A percentile compares a stretch with the other conserved stretches of the same genome.
phyloP scores from a whole-genome alignment of 805 yeast genomes.

The Jamesozyma piceae region DNA sequence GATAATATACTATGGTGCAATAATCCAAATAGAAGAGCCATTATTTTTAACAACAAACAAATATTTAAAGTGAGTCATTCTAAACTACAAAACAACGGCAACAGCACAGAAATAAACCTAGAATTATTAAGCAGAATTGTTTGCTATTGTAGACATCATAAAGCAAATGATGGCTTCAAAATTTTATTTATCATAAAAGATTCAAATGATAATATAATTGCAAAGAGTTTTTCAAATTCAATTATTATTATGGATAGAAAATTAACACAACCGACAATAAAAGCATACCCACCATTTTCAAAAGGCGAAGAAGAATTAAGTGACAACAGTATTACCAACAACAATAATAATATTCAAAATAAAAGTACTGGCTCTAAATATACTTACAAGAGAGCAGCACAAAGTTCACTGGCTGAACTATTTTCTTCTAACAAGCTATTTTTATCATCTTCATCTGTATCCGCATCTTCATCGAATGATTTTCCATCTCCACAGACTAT shows the following conservation, averaged over 20 bases:
- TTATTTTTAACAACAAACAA: constrained; percentile 86
- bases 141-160: constrained; percentile 92
- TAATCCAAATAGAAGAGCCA: constrained; percentile 63
- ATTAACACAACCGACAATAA: constrained; percentile 32
- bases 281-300: not conserved
- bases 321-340: not conserved
- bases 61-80: constrained; percentile 42
- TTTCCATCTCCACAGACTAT: not conserved
- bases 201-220: constrained; percentile 51
- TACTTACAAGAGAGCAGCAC: no score
- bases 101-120: constrained; percentile 18
- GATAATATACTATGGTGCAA: constrained; percentile 73
- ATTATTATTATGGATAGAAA: constrained; percentile 93
- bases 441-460: not conserved
- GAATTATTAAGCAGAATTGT: constrained; percentile 66
- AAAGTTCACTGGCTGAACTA: constrained; percentile 1
- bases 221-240: constrained; percentile 58
- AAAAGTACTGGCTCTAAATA: no score
- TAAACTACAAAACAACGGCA: constrained; percentile 22
- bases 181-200: constrained; percentile 60
- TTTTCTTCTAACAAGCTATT: constrained; percentile 4
- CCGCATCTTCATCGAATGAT: not conserved
- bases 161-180: constrained; percentile 75
- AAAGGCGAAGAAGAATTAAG: not conserved
- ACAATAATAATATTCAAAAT: not conserved